Base-by-base conservation (phyloP, 129 eudicot species). In the Tagetes patula region DNA sequence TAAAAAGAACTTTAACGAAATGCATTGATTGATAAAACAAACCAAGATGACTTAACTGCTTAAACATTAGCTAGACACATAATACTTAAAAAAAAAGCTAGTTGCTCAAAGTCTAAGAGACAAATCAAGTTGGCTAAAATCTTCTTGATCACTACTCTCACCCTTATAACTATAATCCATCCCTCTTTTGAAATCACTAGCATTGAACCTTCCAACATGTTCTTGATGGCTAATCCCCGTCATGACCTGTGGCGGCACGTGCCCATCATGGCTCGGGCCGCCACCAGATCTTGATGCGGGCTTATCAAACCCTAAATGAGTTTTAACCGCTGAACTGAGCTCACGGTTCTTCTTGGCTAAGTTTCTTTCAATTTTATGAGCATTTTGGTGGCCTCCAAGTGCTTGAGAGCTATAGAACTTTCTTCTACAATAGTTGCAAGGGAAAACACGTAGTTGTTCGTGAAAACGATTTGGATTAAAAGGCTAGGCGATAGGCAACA, bases 341-440 rank as follows among this genome's bases (percentile, higher is more conserved):
- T 84, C 90, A 74, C 87, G 79, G 67, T 80, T 92, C 75, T 82
- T 88, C 86, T 92, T 92, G 8, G 89, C 96, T 52, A 92, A 65
- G 75, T 82, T 87, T 38, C 97, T 78, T 71, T 92, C 97, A 33
- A 83, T 85, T 67, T 80, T 92, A 80, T 92, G 97, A 10, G 97
- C 97, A 60, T 92, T 92, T 73, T 92, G 97, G 86, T 92, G 97
- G 48, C 97, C 97, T 12, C 97, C 97, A 5, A 92, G 90, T 5
- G 97, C 97, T 73, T 92, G 97, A 1, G 97, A 92, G 68, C 96
- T 88, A 12, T 77, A 82, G 52, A 92, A 92, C 68, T 89, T 92
- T 58, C 96, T 89, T 36, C 85, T 78, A 71, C 97, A 92, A 66
- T 85, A 92, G 75, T 84, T 83, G 78, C 97, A 92, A 3, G 96